A percentile compares a stretch with the other conserved stretches of the same genome.
These are phyloP conservation scores for Malus sieversii DNA, from an alignment of 306 rosid genomes.

Conservation along the genomic window DNA sequence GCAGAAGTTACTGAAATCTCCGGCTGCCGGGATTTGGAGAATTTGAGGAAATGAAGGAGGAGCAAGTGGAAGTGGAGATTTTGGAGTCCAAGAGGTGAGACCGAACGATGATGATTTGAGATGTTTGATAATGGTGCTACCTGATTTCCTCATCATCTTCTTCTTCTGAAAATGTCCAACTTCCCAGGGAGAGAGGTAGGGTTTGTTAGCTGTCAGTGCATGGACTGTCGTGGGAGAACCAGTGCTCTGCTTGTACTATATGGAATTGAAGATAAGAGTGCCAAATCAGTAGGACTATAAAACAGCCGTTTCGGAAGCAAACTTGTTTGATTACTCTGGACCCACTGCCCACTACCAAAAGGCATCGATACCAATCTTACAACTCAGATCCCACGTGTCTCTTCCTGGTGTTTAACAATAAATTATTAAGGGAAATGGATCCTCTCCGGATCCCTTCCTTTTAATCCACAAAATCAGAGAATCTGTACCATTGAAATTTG, in stretches of 20 bases:
- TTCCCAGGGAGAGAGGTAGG: too few relatives aligned
- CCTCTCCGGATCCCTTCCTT: rapidly evolving
- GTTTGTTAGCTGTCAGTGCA: too few relatives aligned
- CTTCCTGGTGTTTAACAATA: too few relatives aligned
- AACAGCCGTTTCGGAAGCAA: neutral
- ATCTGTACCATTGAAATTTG: rapidly evolving
- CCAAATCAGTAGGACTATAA: neutral
- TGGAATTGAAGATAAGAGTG: neutral
- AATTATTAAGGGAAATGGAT: too few relatives aligned
- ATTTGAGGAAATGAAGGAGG: slow-evolving; percentile 1
- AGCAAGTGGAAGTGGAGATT: neutral
- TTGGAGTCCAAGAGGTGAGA: neutral
- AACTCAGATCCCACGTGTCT: too few relatives aligned
- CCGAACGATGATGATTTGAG: slow-evolving; percentile 21
- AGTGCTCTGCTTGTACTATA: too few relatives aligned
- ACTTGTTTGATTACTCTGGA: neutral
- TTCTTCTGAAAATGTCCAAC: too few relatives aligned
- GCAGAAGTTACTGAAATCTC: slow-evolving; percentile 6
- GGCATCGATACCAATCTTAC: too few relatives aligned
- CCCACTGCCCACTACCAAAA: too few relatives aligned
- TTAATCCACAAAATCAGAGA: too few relatives aligned
- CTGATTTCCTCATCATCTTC: slow-evolving; percentile 31
- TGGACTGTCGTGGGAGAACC: too few relatives aligned
- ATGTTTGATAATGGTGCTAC: slow-evolving; percentile 16
- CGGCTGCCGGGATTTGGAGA: slow-evolving; percentile 2